Conservation (phyloP, 148 eudicot genomes). For the Rheum nobile region DNA sequence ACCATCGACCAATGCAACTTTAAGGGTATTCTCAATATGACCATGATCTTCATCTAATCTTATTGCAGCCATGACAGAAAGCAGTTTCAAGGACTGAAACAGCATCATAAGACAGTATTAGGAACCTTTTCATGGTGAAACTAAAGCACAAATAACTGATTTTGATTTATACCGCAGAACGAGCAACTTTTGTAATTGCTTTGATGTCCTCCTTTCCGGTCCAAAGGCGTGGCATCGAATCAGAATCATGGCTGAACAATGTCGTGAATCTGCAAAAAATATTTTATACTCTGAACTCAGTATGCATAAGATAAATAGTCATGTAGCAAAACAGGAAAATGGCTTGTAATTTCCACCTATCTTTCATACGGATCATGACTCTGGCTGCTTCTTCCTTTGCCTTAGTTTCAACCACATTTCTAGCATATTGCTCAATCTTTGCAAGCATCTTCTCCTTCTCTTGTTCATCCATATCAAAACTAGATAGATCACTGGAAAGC, state of each 20-base stretch:
- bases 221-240: slow-evolving; percentile 99
- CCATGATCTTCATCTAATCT: slow-evolving; percentile 73
- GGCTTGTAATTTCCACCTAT: slow-evolving; percentile 37
- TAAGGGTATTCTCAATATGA: slow-evolving; percentile 57
- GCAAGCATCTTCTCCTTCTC: slow-evolving; percentile 50
- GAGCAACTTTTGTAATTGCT: slow-evolving; percentile 81
- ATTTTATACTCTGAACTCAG: not conserved
- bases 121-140: not conserved
- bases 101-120: not conserved
- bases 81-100: slow-evolving; percentile 75
- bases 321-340: not conserved
- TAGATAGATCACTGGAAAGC: slow-evolving; percentile 60
- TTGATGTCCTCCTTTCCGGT: slow-evolving; percentile 92
- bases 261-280: slow-evolving; percentile 53
- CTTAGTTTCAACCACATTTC: slow-evolving; percentile 70
- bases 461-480: slow-evolving; percentile 73
- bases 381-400: slow-evolving; percentile 92
- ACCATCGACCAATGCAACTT: slow-evolving; percentile 57
- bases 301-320: not conserved
- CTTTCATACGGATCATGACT: slow-evolving; percentile 86
- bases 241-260: slow-evolving; percentile 83
- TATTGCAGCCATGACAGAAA: slow-evolving; percentile 80
- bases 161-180: slow-evolving; percentile 53
- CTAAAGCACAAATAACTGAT: not conserved
- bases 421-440: slow-evolving; percentile 57